Conservation (phyloP, 129 eudicot genomes). For the Mikania micrantha region DNA sequence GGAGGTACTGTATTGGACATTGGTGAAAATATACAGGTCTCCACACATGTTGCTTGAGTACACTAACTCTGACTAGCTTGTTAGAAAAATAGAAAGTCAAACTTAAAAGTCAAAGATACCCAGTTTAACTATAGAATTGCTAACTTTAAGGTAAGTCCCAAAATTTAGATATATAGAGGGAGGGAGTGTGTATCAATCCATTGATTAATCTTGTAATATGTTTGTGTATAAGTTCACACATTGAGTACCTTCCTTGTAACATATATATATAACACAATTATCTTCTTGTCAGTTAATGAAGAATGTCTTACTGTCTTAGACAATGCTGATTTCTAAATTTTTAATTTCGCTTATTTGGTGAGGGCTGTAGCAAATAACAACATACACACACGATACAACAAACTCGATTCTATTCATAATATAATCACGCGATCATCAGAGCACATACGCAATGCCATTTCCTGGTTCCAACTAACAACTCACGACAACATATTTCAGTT, state of each 20-base stretch:
- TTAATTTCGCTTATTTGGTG: background rate
- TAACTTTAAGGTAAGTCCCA: slow-evolving; percentile 22
- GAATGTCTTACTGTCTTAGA: background rate
- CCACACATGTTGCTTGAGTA: slow-evolving; percentile 53
- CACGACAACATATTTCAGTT: slow-evolving; percentile 12
- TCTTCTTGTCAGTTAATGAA: background rate
- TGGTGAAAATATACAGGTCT: slow-evolving; percentile 48
- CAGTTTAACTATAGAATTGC: slow-evolving; percentile 24
- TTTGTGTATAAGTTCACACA: slow-evolving; percentile 19
- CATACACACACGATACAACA: background rate
- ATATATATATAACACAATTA: slow-evolving; percentile 16
- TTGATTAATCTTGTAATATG: slow-evolving; percentile 22
- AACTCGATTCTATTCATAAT: slow-evolving; percentile 3
- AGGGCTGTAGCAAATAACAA: background rate
- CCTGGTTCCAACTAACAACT: slow-evolving; percentile 13
- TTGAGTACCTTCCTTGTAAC: slow-evolving; percentile 17
- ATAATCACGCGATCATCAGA: slow-evolving; percentile 19
- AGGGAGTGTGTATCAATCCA: slow-evolving; percentile 1
- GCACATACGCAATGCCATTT: background rate
- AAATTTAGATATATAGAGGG: background rate
- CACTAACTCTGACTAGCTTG: slow-evolving; percentile 34
- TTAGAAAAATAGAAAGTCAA: background rate
- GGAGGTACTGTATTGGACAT: slow-evolving; percentile 54
- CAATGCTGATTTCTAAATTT: background rate
- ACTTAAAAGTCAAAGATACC: background rate